phyloP scores from a whole-genome alignment of 345 rosid genomes.

The Salix exigua region DNA sequence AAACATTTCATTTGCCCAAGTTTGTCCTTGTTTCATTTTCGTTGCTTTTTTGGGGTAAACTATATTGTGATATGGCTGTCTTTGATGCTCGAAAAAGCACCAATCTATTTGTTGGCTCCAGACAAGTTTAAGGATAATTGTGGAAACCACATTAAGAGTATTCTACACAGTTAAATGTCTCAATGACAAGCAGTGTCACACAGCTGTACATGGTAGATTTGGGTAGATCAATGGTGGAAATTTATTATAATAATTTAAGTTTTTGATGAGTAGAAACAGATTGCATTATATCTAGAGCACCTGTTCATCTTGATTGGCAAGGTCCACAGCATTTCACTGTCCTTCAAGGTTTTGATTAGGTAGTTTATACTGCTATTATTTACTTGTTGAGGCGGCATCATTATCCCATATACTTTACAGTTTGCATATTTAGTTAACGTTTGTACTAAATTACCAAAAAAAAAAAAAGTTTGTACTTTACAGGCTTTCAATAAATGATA shows the following conservation, averaged over 20 bases:
- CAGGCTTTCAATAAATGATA: slow-evolving; percentile 13
- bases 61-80: not conserved
- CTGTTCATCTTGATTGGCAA: slow-evolving; percentile 13
- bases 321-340: slow-evolving; percentile 15
- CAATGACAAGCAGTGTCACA: not conserved
- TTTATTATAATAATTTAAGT: slow-evolving; percentile 12
- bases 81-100: not conserved
- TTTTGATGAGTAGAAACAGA: slow-evolving; percentile 11
- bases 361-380: slow-evolving; percentile 4
- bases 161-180: not conserved
- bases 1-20: not conserved
- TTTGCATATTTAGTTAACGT: not conserved
- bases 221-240: not conserved
- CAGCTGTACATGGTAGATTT: not conserved
- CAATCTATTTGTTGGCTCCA: not conserved
- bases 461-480: slow-evolving; percentile 3
- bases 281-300: not conserved
- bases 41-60: not conserved
- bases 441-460: too few relatives aligned
- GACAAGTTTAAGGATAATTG: not conserved
- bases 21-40: not conserved
- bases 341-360: not conserved
- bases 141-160: not conserved
- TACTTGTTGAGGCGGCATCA: not conserved
- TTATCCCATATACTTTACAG: slow-evolving; percentile 1